Evolutionary conservation across 768 basidiomycete genomes (phyloP).

Genomic region (Amanita muscaria): DNA sequence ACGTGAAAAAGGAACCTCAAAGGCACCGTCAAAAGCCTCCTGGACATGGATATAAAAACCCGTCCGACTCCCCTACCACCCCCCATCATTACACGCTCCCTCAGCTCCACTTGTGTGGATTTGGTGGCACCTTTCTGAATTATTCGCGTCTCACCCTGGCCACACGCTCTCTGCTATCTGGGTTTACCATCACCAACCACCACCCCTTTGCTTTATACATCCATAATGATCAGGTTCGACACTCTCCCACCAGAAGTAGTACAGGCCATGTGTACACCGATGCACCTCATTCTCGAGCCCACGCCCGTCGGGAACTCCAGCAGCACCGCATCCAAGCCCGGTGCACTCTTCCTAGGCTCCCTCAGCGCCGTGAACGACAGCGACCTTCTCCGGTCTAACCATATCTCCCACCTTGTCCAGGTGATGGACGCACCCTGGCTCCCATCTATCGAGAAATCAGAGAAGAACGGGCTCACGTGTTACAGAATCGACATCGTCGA

Average conservation of each 20-base stretch:
- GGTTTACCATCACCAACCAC: too few relatives aligned
- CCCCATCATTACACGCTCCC: too few relatives aligned
- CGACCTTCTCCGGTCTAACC: constrained; percentile 37
- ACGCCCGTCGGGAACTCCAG: constrained; percentile 16
- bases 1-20: too few relatives aligned
- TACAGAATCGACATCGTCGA: constrained; percentile 66
- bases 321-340: constrained; percentile 23
- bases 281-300: constrained; percentile 61
- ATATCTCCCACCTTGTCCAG: constrained; percentile 50
- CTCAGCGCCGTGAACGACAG: constrained; percentile 49
- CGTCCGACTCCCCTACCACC: too few relatives aligned
- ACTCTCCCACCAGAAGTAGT: constrained; percentile 64
- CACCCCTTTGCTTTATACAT: too few relatives aligned
- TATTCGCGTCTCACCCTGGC: too few relatives aligned
- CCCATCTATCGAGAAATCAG: constrained; percentile 25
- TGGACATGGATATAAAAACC: too few relatives aligned
- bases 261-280: constrained; percentile 80
- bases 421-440: constrained; percentile 57
- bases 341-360: constrained; percentile 62
- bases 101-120: too few relatives aligned
- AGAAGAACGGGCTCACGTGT: constrained; percentile 39
- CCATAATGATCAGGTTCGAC: constrained; percentile 71
- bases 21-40: too few relatives aligned
- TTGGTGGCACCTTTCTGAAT: too few relatives aligned
- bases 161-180: too few relatives aligned